Evolutionary conservation across 1,284 basidiomycete species (phyloP), one percentile per base, ranked within the genome.

Genomic region (Xerocomus minutiporus): DNA sequence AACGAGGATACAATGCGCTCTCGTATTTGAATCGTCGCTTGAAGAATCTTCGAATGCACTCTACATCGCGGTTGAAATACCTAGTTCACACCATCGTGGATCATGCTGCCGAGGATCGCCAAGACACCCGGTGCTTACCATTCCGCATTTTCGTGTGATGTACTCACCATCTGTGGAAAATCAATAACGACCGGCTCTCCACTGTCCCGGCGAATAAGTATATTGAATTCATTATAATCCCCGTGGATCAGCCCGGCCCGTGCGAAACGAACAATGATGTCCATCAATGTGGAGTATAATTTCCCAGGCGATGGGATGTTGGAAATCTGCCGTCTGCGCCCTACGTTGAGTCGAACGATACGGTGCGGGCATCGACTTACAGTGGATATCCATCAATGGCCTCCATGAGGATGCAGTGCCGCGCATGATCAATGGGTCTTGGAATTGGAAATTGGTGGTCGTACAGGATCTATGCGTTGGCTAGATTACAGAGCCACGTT

Each of bases 161-260:
- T 96, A 76, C 91, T 94, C 70, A 99, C 92, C 96, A 99, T 98
- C 75, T 99, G 96, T 2, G 96, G 96, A 68, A 99, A 99, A 74
- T 99, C 97, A 61, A 99, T 99, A 34, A 99, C 84, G 50, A 98
- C 75, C 5, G 96, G 91, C 61, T 93, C 86, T 8, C 91, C 89
- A 39, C 78, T 80, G 51, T 86, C 85, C 48, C 86, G 83, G 44
- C 83, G 81, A 58, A 99, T 93, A 56, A 99, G 83, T 62, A 99
- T 93, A 71, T 99, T 99, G 77, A 99, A 99, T 69, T 99, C 97
- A 73, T 99, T 99, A 74, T 92, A 99, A 71, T 99, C 96, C 47
- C 97, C 96, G 66, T 99, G 96, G 51, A 99, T 98, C 23, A 99
- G 80, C 1, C 97, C 97, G 2, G 91, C 85, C 41, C 84, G 83